Evolutionary conservation across 164 flowering plant genomes (phyloP).

Genomic region (Amborella trichopoda): DNA sequence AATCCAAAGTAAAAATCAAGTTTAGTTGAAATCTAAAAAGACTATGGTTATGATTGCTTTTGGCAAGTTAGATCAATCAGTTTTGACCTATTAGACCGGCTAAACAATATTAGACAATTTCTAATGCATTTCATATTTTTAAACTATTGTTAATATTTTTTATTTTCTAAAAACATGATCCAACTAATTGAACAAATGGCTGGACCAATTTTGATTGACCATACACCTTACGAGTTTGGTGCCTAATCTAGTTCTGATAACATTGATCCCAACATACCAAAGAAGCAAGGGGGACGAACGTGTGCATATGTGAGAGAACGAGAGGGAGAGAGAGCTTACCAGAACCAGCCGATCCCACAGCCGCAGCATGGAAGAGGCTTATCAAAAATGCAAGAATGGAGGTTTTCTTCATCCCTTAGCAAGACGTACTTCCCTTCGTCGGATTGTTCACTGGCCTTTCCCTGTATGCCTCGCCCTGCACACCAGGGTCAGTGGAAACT

Average conservation of each 20-base stretch:
- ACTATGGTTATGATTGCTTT: too few relatives aligned
- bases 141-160: not conserved
- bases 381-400: conserved; percentile 54
- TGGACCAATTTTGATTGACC: not conserved
- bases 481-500: too few relatives aligned
- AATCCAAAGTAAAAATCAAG: too few relatives aligned
- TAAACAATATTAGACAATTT: too few relatives aligned
- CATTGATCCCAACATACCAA: too few relatives aligned
- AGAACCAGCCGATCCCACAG: conserved; percentile 97
- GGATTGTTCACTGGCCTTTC: conserved; percentile 28
- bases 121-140: too few relatives aligned
- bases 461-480: conserved; percentile 37
- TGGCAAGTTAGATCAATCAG: too few relatives aligned
- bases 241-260: too few relatives aligned
- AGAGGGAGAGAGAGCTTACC: conserved; percentile 26
- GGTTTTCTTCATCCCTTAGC: conserved; percentile 55
- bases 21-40: too few relatives aligned
- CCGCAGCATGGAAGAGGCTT: conserved; percentile 95
- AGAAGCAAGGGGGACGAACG: not conserved
- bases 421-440: conserved; percentile 53
- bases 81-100: too few relatives aligned
- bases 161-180: not conserved
- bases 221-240: not conserved
- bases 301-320: not conserved
- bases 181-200: not conserved